Percentiles rank a stretch among this genome's conserved stretches.
Evolutionary conservation across 2,329 filamentous ascomycete genomes (phyloP).

Genomic region (Endocalyx cinctus): DNA sequence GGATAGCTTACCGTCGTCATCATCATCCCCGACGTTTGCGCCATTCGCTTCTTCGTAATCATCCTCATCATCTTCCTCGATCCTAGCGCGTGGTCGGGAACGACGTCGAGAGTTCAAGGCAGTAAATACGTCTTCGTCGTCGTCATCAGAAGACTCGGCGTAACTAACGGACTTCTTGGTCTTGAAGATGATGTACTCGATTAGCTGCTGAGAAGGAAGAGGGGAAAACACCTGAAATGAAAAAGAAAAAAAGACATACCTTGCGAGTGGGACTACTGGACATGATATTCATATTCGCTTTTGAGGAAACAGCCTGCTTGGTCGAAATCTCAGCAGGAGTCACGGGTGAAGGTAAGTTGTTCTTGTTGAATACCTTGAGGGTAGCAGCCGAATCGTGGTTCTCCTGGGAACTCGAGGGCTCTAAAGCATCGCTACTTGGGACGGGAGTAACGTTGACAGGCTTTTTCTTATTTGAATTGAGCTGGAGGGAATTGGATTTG

Average conservation of each 20-base stretch:
- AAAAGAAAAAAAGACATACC: slow-evolving; percentile 43
- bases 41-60: slow-evolving; percentile 60
- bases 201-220: too few species aligned
- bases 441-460: slow-evolving; percentile 59
- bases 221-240: too few species aligned
- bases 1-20: slow-evolving; percentile 53
- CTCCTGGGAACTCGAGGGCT: slow-evolving; percentile 65
- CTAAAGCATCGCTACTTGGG: slow-evolving; percentile 73
- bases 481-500: slow-evolving; percentile 40
- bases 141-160: slow-evolving; percentile 77
- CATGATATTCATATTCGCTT: slow-evolving; percentile 30
- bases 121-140: slow-evolving; percentile 67
- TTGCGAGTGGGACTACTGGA: slow-evolving; percentile 75
- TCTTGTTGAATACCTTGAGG: slow-evolving; percentile 48
- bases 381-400: slow-evolving; percentile 46
- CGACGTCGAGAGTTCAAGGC: slow-evolving; percentile 37
- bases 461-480: slow-evolving; percentile 34
- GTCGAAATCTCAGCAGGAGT: slow-evolving; percentile 36
- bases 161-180: slow-evolving; percentile 65
- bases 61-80: slow-evolving; percentile 64
- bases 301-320: slow-evolving; percentile 37
- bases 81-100: slow-evolving; percentile 49
- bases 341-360: slow-evolving; percentile 39
- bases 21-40: slow-evolving; percentile 58
- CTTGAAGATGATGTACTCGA: slow-evolving; percentile 32